Base-by-base conservation (phyloP, 208 protist species). In the Angomonas ambiguus region DNA sequence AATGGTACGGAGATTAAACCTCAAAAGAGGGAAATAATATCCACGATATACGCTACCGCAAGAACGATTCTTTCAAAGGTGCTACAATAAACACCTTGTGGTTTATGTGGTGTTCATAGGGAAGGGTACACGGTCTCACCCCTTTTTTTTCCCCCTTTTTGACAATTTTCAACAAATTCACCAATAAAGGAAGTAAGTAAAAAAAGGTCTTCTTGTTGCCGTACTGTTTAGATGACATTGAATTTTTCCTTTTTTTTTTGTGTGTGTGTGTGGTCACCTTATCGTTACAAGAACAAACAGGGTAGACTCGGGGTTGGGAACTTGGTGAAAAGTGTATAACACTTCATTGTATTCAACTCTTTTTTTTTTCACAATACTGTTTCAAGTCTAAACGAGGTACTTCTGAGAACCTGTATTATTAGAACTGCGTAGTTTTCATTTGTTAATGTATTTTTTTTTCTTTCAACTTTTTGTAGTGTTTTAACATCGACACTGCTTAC, bases 31-130 rank as follows among this genome's bases (percentile, higher is more conserved):
- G 78, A 85, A 31, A 84, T 88, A 62, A 79, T 88, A 28, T 82
- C 78, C 13, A 84, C 85, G 22, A 80, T 86, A 31, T 91, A 86
- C 65, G 85, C 79, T 28, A 83, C 85, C 2, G 68, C 81, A 1
- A 72, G 85, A 2, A 72, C 71, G 0, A 38, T 92, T 0, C 58
- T 88, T 13, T 65, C 49, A 20, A 67, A 75, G 32, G 70, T 82
- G 53, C 68, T 82, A 2, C 49, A 74, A 33, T 42, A 42, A 6
- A 24, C 6, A n/a, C 8, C 16, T 5, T 55, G 8, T 55, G 6
- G 22, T 55, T 55, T n/a, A n/a, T n/a, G n/a, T n/a, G n/a, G n/a
- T n/a, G n/a, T n/a, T n/a, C n/a, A n/a, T n/a, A n/a, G n/a, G n/a
- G n/a, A n/a, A n/a, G n/a, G n/a, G n/a, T n/a, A n/a, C n/a, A n/a